Evolutionary conservation across 2,329 filamentous ascomycete genomes (phyloP), one percentile per base, ranked within the genome.

Genomic region (Hortaea werneckii): DNA sequence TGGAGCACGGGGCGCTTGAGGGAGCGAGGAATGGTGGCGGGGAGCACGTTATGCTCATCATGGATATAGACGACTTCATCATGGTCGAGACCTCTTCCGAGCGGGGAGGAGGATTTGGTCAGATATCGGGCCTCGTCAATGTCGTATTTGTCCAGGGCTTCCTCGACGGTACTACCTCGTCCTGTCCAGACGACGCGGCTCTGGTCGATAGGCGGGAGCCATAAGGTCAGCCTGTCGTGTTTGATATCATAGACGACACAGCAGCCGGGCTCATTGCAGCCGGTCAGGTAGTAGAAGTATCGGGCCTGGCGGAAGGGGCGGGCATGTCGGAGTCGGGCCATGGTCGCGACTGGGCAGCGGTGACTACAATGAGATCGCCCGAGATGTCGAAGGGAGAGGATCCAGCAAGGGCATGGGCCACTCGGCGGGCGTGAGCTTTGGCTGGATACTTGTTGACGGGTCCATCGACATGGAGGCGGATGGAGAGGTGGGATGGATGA

Each of bases 111-210:
- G 28, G 28, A 20, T 10, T 28, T 12, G n/a, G 49, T 78, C 28
- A 64, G 48, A 43, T 64, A 65, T 7, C 76, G 74, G 45, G 89
- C 87, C 41, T 77, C 71, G 62, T 94, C 87, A 52, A 94, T 79
- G 54, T 94, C 87, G 68, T 87, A 96, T 52, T 78, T 76, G 41
- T 77, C 68, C 50, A 84, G 69, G 5, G 90, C 90, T 60, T 95
- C 84, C 37, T 84, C 76, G 30, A 76, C 69, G 32, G 81, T 85
- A 50, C 94, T 71, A 0, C 90, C 92, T 11, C 96, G 76, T 9
- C 92, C 92, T 28, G 84, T 85, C 90, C 90, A 98, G 61, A 96
- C 87, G 48, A 96, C 88, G 45, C 81, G 82, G 38, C 92, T 85
- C n/a, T 87, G 78, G 56, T 95, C 82, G 58, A 89, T 78, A 11